Percentiles rank a stretch among this genome's conserved stretches.
Evolutionary conservation across 1,284 basidiomycete species (phyloP).

Genomic region (Cryptococcus hybrid): DNA sequence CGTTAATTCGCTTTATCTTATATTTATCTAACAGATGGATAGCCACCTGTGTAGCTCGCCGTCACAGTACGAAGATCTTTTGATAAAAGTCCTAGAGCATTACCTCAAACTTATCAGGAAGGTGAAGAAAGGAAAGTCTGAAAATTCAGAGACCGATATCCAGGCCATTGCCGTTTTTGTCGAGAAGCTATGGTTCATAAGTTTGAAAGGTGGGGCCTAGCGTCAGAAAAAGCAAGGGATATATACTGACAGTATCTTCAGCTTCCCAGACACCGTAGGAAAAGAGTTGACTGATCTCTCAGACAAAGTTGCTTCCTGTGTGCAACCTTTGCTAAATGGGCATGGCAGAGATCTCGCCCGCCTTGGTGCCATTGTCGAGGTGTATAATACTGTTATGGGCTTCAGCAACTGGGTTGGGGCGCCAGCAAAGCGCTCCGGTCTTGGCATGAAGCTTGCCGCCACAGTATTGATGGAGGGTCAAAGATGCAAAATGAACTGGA

Average conservation of each 20-base stretch:
- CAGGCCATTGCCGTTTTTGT: conserved; percentile 1
- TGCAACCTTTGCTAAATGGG: not conserved
- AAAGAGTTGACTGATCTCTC: not conserved
- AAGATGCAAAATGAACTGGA: not conserved
- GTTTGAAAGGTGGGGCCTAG: conserved; percentile 2
- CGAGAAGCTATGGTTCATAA: not conserved
- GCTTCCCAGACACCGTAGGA: not conserved
- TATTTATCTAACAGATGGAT: not conserved
- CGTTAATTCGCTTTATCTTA: not conserved
- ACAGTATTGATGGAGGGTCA: not conserved
- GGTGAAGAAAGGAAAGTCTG: not conserved
- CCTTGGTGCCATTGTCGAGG: not conserved
- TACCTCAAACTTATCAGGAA: not conserved
- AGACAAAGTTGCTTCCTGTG: not conserved
- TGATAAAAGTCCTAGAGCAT: not conserved
- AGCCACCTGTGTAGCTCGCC: not conserved
- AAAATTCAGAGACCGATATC: not conserved
- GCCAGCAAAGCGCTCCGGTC: not conserved
- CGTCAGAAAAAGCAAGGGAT: not conserved
- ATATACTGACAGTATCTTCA: no score
- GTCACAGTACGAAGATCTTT: not conserved
- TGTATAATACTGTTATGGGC: not conserved
- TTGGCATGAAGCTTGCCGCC: not conserved
- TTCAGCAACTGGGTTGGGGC: not conserved
- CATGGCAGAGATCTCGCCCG: not conserved